phyloP scores from a whole-genome alignment of 2,329 filamentous ascomycete species.

The Bipolaris victoriae region DNA sequence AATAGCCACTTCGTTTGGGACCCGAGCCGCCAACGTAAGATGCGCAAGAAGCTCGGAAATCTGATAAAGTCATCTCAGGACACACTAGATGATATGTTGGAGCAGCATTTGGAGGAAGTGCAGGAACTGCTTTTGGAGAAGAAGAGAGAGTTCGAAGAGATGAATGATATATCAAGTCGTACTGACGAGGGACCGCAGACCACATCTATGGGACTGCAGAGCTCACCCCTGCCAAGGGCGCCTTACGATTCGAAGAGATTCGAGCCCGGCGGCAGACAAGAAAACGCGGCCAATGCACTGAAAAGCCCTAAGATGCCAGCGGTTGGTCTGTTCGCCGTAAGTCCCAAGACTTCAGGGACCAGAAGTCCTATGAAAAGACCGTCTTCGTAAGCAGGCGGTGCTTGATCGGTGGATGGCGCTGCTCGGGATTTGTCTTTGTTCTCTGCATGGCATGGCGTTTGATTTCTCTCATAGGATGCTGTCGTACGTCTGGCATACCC shows the following conservation, averaged over 20 bases:
- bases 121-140: slow-evolving; percentile 53
- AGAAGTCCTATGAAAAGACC: slow-evolving; percentile 35
- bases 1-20: slow-evolving; percentile 77
- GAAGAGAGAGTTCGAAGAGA: slow-evolving; percentile 49
- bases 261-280: slow-evolving; percentile 15
- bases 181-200: slow-evolving; percentile 28
- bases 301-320: slow-evolving; percentile 34
- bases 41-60: slow-evolving; percentile 63
- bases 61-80: slow-evolving; percentile 55
- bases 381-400: slow-evolving; percentile 19
- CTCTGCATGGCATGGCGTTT: slow-evolving; percentile 20
- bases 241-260: slow-evolving; percentile 19
- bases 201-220: slow-evolving; percentile 24
- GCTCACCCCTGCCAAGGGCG: slow-evolving; percentile 27
- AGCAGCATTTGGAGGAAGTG: slow-evolving; percentile 59
- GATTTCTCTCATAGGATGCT: neutral
- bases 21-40: slow-evolving; percentile 62
- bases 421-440: neutral
- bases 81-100: slow-evolving; percentile 63
- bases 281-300: slow-evolving; percentile 16
- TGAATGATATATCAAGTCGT: slow-evolving; percentile 25
- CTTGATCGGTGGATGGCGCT: neutral
- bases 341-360: slow-evolving; percentile 31
- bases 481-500: neutral
- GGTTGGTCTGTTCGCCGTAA: slow-evolving; percentile 38